phyloP scores from a whole-genome alignment of 164 flowering plant genomes.

The Berberis vulgaris region DNA sequence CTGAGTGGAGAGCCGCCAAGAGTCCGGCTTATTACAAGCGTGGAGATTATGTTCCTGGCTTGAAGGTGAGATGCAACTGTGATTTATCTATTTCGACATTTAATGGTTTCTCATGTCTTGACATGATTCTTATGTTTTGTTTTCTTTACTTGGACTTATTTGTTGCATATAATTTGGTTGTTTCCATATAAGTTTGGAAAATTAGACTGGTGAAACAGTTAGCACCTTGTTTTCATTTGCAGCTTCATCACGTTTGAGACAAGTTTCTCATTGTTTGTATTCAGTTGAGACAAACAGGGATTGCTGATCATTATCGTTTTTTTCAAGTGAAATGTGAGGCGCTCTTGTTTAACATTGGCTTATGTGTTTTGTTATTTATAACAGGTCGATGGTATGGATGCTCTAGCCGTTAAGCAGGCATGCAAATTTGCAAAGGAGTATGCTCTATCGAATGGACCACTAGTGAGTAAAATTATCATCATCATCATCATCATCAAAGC shows the following conservation, averaged over 20 bases:
- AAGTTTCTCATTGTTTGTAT: too few species aligned
- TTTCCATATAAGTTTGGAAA: too few species aligned
- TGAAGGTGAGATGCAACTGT: constrained; percentile 50
- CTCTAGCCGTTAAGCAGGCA: constrained; percentile 92
- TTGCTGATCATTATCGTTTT: background rate
- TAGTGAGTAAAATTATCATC: constrained; percentile 46
- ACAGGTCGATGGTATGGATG: constrained; percentile 99
- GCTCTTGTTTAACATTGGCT: background rate
- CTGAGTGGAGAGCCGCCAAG: constrained; percentile 98
- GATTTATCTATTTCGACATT: background rate
- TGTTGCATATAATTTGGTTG: too few species aligned
- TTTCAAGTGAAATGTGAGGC: background rate
- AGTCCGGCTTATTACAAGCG: constrained; percentile 94
- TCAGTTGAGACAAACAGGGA: too few species aligned
- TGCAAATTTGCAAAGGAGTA: constrained; percentile 94
- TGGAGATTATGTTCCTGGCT: constrained; percentile 96
- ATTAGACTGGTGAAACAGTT: too few species aligned
- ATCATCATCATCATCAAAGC: too few species aligned
- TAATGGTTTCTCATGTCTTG: background rate
- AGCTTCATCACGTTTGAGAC: too few species aligned
- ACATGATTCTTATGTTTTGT: background rate
- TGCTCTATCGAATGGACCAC: constrained; percentile 86
- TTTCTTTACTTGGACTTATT: too few species aligned
- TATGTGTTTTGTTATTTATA: constrained; percentile 6
- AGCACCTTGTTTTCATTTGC: too few species aligned